Evolutionary conservation across 495 filamentous ascomycete species (phyloP), one percentile per base, ranked within the genome.

Genomic region (Daldinia concentrica): DNA sequence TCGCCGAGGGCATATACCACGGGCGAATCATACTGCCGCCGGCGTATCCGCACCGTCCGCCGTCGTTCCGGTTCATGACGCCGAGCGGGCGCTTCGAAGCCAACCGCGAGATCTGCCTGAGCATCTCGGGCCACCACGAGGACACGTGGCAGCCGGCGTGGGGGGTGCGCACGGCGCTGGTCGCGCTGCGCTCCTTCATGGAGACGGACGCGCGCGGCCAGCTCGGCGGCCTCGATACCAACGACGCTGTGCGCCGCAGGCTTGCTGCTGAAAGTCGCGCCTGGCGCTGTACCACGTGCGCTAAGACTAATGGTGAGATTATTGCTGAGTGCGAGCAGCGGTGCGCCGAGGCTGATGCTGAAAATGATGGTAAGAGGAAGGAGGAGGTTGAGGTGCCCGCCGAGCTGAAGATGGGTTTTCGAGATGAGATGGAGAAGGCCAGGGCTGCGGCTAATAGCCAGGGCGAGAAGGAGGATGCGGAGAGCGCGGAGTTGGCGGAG

Each of bases 81-180:
- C 93, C 95, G 12, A 90, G 88, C 52, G 95, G 94, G 59, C 89
- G 95, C 68, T 99, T 99, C 85, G 95, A 99, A 79, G 88, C 92
- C 41, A 99, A 99, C 80, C 90, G 95, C 64, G 95, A 99, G 84
- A 97, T 99, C 71, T 99, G 95, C 77, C 88, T 99, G 6, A 90
- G 86, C 61, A 99, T 99, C 77, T 90, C 87, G 36, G 95, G 93
- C 8, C 95, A 98, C 80, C 95, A 99, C 80, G 95, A 97, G 79
- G 95, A 99, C 81, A 95, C 91, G 26, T 99, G 95, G 95, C 94
- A 97, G 86, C 95, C 95, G 1, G 95, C 95, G 1, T 99, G 95
- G 95, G 95, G 95, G 0, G 89, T 99, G 6, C 86, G 95, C 56
- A 93, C 91, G 1, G 91, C 91, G 7, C 81, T 93, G 29, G 89